Evolutionary conservation across 345 rosid genomes (phyloP).

Genomic region (Microthlaspi erraticum): DNA sequence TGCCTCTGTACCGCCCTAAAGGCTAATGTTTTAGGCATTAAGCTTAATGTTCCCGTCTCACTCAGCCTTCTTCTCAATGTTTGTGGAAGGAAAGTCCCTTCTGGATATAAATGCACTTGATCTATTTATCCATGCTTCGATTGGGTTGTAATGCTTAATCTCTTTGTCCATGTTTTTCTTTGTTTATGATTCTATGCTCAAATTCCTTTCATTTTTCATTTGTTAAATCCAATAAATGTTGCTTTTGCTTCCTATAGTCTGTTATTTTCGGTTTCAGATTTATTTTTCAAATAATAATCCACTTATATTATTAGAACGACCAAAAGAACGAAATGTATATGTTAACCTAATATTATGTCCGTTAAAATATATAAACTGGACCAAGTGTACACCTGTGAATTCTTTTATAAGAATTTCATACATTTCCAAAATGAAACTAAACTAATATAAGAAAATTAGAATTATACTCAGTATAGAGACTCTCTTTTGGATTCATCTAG

Average conservation of each 20-base stretch:
- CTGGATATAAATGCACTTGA: slow-evolving; percentile 28
- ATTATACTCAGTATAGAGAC: too few species aligned
- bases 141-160: background rate
- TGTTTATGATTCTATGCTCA: background rate
- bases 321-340: too few species aligned
- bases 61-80: slow-evolving; percentile 60
- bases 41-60: slow-evolving; percentile 59
- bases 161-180: background rate
- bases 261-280: background rate
- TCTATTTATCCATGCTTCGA: background rate
- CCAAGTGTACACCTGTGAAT: background rate
- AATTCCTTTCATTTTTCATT: background rate
- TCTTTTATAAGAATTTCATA: too few species aligned
- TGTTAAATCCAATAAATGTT: slow-evolving; percentile 6
- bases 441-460: too few species aligned
- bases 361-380: too few species aligned
- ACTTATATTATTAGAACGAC: background rate
- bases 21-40: slow-evolving; percentile 57
- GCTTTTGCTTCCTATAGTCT: background rate
- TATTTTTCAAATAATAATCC: too few species aligned
- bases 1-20: slow-evolving; percentile 72
- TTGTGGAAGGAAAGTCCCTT: slow-evolving; percentile 57
- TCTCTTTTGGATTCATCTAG: too few species aligned
- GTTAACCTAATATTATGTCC: background rate
- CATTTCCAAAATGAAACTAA: too few species aligned